Conservation (phyloP, 345 rosid genomes). For the sweet orange (Citrus sinensis) region DVS_A1.0 CM039165.1:3877001-3877500, state of each 20-base stretch:
- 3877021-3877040: neutral
- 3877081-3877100: neutral
- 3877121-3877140: neutral
- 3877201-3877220: slow-evolving; percentile 73
- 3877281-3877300: neutral
- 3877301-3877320: neutral
- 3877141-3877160: neutral
- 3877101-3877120: neutral
- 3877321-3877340: neutral
- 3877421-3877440: no score
- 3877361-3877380: neutral
- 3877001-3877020: neutral
- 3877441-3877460: no score
- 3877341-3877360: neutral
- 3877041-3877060: neutral
- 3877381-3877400: no score
- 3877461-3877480: no score
- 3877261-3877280: neutral
- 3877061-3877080: neutral
- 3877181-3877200: slow-evolving; percentile 53
- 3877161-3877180: slow-evolving; percentile 43
- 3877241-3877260: neutral
- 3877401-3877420: no score
- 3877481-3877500: no score
- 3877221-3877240: slow-evolving; percentile 28